A percentile compares a stretch with the other conserved stretches of the same genome.
phyloP scores from a whole-genome alignment of 805 yeast genomes.

The Cyberlindnera misumaiensis region DNA sequence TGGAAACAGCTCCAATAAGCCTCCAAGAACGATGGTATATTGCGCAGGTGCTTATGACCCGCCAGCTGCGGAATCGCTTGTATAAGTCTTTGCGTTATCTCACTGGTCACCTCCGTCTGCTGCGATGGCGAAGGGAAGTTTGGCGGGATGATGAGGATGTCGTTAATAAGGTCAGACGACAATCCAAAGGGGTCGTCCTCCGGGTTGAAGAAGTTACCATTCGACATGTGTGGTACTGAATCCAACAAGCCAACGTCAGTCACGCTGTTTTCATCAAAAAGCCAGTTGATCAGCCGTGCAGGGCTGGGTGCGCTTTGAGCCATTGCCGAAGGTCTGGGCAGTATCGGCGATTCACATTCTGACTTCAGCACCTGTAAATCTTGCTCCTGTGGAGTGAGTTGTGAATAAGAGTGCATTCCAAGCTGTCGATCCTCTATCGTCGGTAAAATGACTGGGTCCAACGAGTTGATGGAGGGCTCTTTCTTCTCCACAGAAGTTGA shows the following conservation, averaged over 20 bases:
- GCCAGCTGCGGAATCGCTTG: slow-evolving; percentile 18
- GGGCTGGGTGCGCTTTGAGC: slow-evolving; percentile 13
- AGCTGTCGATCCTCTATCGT: slow-evolving; percentile 15
- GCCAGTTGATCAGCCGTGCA: slow-evolving; percentile 22
- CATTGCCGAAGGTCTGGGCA: neutral
- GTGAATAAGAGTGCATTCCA: too few relatives aligned
- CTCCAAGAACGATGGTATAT: slow-evolving; percentile 21
- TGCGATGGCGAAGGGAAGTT: slow-evolving; percentile 25
- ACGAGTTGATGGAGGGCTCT: slow-evolving; percentile 16
- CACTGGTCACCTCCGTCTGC: slow-evolving; percentile 22
- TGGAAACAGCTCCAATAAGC: slow-evolving; percentile 24
- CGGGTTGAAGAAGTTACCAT: slow-evolving; percentile 23
- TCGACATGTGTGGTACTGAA: slow-evolving; percentile 13
- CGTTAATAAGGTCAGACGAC: slow-evolving; percentile 22
- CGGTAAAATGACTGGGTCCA: slow-evolving; percentile 24
- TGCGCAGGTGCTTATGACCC: slow-evolving; percentile 15
- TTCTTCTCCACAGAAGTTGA: slow-evolving; percentile 7
- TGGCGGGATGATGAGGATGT: slow-evolving; percentile 24
- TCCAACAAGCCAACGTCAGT: slow-evolving; percentile 8
- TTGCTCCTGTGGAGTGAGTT: too few relatives aligned
- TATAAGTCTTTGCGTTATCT: slow-evolving; percentile 13
- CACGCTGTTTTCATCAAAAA: slow-evolving; percentile 21
- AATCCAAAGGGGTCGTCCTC: slow-evolving; percentile 26
- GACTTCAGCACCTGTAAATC: too few relatives aligned
- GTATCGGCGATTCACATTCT: neutral